A percentile compares a stretch with the other conserved stretches of the same genome.
Conservation (phyloP, 2,329 filamentous ascomycete genomes). For the Chrysoporthe cubensis region DNA sequence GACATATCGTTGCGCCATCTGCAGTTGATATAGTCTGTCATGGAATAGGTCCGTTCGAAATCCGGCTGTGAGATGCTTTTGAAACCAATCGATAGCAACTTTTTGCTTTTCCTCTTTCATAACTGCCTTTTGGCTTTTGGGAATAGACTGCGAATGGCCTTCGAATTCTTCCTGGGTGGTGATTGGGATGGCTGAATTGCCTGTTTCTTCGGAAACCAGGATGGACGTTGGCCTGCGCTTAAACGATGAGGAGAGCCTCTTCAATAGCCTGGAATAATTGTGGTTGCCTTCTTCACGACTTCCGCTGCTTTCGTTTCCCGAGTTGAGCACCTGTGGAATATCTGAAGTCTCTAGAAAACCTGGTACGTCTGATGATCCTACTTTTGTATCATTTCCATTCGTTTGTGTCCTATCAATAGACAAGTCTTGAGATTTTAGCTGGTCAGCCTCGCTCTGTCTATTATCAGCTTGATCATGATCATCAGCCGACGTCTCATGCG, state of each 20-base stretch:
- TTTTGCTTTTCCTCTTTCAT: background rate
- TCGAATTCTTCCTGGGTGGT: background rate
- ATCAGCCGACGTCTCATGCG: background rate
- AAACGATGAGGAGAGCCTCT: slow-evolving; percentile 17
- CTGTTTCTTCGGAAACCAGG: background rate
- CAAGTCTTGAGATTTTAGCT: background rate
- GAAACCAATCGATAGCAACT: slow-evolving; percentile 1
- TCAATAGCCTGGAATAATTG: slow-evolving; percentile 2
- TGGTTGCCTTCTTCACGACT: background rate
- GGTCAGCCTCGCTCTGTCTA: background rate
- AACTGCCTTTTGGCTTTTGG: background rate
- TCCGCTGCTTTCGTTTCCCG: background rate
- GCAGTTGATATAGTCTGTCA: background rate
- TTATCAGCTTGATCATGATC: background rate
- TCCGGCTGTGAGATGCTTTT: slow-evolving; percentile 16
- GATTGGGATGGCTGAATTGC: background rate
- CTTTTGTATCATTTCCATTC: background rate
- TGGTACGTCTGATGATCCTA: background rate
- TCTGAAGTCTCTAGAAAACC: background rate
- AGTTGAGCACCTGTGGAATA: background rate
- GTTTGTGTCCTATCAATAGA: background rate
- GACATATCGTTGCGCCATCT: background rate
- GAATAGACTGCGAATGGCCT: background rate
- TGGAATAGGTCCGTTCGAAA: background rate
- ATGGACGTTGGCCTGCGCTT: slow-evolving; percentile 4